Percentiles rank a stretch among this genome's conserved stretches.
Conservation (phyloP, 2,329 filamentous ascomycete genomes). For the Colletotrichum liriopes region DNA sequence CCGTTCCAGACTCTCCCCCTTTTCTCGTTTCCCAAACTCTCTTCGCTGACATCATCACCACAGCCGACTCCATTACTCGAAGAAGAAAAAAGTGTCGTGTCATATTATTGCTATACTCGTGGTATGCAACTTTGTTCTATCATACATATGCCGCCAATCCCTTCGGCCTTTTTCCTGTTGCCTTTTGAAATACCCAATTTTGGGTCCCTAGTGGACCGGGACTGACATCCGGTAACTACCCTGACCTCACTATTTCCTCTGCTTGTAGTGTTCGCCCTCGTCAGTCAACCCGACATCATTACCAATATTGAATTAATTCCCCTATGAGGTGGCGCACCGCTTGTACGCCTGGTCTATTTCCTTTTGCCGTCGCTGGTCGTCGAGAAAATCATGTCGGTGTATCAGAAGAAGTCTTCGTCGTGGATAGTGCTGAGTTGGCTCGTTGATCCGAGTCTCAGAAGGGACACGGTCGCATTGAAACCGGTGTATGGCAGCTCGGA, state of each 20-base stretch:
- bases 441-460: no score
- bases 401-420: not conserved
- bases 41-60: not conserved
- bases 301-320: not conserved
- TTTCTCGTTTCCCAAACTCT: not conserved
- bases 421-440: not conserved
- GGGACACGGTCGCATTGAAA: no score
- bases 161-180: no score
- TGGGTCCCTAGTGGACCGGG: no score
- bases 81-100: not conserved
- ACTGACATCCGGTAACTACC: not conserved
- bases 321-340: conserved; percentile 7
- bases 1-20: not conserved
- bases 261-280: not conserved
- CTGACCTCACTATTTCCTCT: not conserved
- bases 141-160: not conserved
- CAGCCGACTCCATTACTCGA: not conserved
- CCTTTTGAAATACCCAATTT: no score
- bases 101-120: not conserved
- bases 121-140: no score
- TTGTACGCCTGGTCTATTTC: conserved; percentile 20
- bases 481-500: not conserved
- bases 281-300: not conserved
- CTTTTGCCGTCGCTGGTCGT: not conserved
- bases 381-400: not conserved